Base-by-base conservation (phyloP, 2,329 filamentous ascomycete genomes). In the Ophiosphaerella herpotricha region DNA sequence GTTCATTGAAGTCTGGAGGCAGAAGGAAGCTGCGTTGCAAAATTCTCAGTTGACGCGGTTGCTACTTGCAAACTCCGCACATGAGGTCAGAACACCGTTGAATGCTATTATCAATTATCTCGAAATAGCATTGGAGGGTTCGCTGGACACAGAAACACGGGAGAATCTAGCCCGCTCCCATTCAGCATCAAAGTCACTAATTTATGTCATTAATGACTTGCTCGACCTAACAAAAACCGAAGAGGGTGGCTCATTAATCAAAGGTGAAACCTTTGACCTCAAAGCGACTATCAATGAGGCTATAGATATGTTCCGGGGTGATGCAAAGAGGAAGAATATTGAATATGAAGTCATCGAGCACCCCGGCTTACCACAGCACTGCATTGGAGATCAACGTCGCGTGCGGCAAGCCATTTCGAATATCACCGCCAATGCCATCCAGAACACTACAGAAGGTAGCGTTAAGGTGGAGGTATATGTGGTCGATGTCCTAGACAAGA, bases 71-170 rank as follows among this genome's bases (percentile, higher is more conserved):
- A 96, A 96, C 58, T 95, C 91, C 0, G 91, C 91, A 0, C 92
- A 96, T 57, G 91, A 96, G 75, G 90, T 96, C 7, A 86, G 92
- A 42, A 96, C 91, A 0, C 91, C 91, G 0, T 76, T 96, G 2
- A 96, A 96, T 64, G 91, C 91, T 13, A 96, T 96, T 64, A 95
- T 96, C 73, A 96, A 96, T 62, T 96, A 95, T 60, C 81, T 96
- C 1, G 91, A 96, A 61, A 96, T 96, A 57, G 91, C 91, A 0
- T 75, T 96, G 1, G 91, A 96, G 73, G 90, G 91, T 0, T 77
- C 80, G 0, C 77, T 96, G 3, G 91, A 96, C 56, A 77, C 84
- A 13, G 91, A 96, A 66, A 96, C 90, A 0, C 80, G 92, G 16
- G 91, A 96, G 5, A 95, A 94, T 52, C 77, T 96, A 5, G 82